Evolutionary conservation across 2,329 filamentous ascomycete genomes (phyloP).

Genomic region (Chrysoporthe puriensis): DNA sequence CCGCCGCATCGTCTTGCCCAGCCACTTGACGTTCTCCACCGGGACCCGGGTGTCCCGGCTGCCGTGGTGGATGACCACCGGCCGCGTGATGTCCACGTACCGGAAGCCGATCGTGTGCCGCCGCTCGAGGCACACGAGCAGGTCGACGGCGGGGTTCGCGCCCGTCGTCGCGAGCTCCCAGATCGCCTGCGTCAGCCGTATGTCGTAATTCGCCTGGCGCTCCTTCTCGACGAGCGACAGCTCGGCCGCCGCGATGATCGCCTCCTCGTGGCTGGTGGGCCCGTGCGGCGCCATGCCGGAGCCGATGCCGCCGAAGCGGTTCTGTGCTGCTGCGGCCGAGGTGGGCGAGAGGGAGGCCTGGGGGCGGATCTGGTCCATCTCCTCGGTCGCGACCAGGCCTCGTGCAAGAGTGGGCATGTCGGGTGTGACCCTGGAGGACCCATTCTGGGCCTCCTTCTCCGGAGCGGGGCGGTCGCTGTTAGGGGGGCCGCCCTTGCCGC

Average conservation of each 20-base stretch:
- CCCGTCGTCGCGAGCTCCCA: conserved; percentile 92
- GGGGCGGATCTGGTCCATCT: conserved; percentile 53
- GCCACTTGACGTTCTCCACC: conserved; percentile 92
- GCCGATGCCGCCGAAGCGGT: conserved; percentile 18
- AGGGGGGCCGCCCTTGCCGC: conserved; percentile 42
- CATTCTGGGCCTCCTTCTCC: conserved; percentile 55
- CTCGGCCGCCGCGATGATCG: conserved; percentile 56
- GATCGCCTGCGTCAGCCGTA: conserved; percentile 85
- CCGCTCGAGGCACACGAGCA: conserved; percentile 90
- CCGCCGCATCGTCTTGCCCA: conserved; percentile 89
- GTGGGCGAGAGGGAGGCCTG: conserved; percentile 32
- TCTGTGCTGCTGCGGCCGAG: conserved; percentile 30
- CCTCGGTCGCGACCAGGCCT: conserved; percentile 45
- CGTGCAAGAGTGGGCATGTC: conserved; percentile 31
- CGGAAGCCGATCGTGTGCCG: conserved; percentile 91
- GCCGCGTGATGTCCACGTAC: conserved; percentile 92
- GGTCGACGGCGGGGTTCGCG: conserved; percentile 90
- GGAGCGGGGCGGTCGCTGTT: conserved; percentile 39
- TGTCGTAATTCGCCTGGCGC: conserved; percentile 77
- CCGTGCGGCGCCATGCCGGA: conserved; percentile 1
- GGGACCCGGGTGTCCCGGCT: conserved; percentile 89
- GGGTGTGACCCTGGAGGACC: conserved; percentile 35
- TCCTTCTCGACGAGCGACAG: conserved; percentile 70
- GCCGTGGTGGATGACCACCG: conserved; percentile 93
- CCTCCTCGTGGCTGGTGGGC: conserved; percentile 31